Conservation (phyloP, 768 basidiomycete genomes). For the Phaffia australis region DNA sequence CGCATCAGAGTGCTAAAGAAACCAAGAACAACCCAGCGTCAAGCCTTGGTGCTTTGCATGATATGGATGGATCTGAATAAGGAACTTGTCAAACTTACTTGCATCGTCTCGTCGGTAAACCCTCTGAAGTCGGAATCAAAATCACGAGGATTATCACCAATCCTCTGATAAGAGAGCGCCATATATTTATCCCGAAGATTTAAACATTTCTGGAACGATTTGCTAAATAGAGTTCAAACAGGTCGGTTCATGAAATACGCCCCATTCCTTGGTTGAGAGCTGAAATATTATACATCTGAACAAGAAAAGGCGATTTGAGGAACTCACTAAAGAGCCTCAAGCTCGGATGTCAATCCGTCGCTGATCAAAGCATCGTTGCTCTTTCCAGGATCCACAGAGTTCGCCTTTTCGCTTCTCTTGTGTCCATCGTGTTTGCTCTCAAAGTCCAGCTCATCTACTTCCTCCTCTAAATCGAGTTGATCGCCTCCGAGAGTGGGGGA, state of each 20-base stretch:
- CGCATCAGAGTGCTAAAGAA: slow-evolving; percentile 16
- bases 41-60: neutral
- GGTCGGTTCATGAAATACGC: neutral
- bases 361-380: slow-evolving; percentile 2
- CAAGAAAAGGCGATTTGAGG: neutral
- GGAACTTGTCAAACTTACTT: slow-evolving; percentile 36
- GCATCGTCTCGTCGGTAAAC: slow-evolving; percentile 36
- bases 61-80: slow-evolving; percentile 44
- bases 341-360: slow-evolving; percentile 36
- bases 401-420: neutral
- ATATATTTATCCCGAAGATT: slow-evolving; percentile 95
- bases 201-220: slow-evolving; percentile 68
- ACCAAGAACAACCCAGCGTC: neutral
- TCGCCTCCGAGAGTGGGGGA: slow-evolving; percentile 6
- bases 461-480: slow-evolving; percentile 26
- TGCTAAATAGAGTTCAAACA: slow-evolving; percentile 27
- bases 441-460: slow-evolving; percentile 6
- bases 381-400: neutral
- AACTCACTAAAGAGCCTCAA: slow-evolving; percentile 39
- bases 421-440: neutral
- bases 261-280: neutral
- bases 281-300: neutral
- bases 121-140: slow-evolving; percentile 70
- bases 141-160: slow-evolving; percentile 90
- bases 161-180: slow-evolving; percentile 63